These are phyloP conservation scores for Ceratobasidium sp. DNA, from an alignment of 1,284 basidiomycete species.

Conservation along the genomic window DNA sequence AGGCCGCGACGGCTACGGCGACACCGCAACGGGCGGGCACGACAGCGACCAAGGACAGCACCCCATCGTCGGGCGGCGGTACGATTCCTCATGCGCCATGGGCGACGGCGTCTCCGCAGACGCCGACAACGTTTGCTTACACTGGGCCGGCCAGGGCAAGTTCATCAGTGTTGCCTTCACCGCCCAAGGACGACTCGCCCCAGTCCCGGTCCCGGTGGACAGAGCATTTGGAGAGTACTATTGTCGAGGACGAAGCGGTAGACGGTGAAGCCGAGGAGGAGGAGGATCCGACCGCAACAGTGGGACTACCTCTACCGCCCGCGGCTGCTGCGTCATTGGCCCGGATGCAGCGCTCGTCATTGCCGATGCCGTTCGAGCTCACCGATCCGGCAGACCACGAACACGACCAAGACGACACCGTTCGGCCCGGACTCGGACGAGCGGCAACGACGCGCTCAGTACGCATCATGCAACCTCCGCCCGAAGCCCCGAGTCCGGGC, in stretches of 20 bases:
- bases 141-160: conserved; percentile 27
- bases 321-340: conserved; percentile 8
- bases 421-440: conserved; percentile 28
- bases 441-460: conserved; percentile 27
- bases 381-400: conserved; percentile 20
- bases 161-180: neutral
- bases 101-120: conserved; percentile 24
- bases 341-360: conserved; percentile 21
- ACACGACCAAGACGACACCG: conserved; percentile 32
- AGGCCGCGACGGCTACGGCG: neutral
- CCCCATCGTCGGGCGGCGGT: conserved; percentile 15
- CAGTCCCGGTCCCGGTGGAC: conserved; percentile 36
- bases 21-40: conserved; percentile 29
- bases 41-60: neutral
- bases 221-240: conserved; percentile 30
- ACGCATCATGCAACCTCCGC: conserved; percentile 30
- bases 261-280: conserved; percentile 12
- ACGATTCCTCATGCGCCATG: neutral
- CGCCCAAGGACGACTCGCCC: conserved; percentile 25
- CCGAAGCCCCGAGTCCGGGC: neutral
- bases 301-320: conserved; percentile 7
- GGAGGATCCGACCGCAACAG: neutral
- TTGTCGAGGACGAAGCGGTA: conserved; percentile 1
- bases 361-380: conserved; percentile 24
- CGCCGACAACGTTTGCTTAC: conserved; percentile 33